phyloP scores from a whole-genome alignment of 192 early-diverging fungal species.

The Entomortierella chlamydospora region DNA sequence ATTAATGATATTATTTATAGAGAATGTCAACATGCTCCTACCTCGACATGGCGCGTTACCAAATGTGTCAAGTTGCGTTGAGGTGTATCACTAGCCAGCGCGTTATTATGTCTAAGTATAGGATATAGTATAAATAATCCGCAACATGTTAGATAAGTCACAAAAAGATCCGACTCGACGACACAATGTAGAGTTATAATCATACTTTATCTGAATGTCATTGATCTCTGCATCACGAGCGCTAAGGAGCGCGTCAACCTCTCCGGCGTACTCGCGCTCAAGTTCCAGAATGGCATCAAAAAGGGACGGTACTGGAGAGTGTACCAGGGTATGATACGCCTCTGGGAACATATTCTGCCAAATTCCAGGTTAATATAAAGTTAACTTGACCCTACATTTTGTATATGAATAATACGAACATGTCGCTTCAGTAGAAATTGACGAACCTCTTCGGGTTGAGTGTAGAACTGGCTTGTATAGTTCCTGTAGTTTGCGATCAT shows the following conservation, averaged over 20 bases:
- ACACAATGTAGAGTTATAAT: background rate
- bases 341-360: constrained; percentile 67
- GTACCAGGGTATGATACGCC: constrained; percentile 68
- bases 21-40: background rate
- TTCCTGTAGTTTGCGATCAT: constrained; percentile 56
- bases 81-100: constrained; percentile 19
- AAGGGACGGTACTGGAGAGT: constrained; percentile 63
- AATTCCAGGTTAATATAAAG: too few relatives aligned
- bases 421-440: too few relatives aligned
- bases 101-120: constrained; percentile 28
- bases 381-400: too few relatives aligned
- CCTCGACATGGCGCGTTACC: constrained; percentile 57
- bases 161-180: background rate
- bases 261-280: constrained; percentile 63
- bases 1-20: background rate
- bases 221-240: constrained; percentile 46
- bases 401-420: too few relatives aligned
- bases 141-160: too few relatives aligned
- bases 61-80: constrained; percentile 44
- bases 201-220: constrained; percentile 48
- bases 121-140: too few relatives aligned
- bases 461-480: constrained; percentile 60
- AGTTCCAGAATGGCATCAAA: constrained; percentile 68
- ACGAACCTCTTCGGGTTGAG: constrained; percentile 58
- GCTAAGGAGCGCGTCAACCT: constrained; percentile 55